Conservation (phyloP, 495 filamentous ascomycete genomes). For the Annulohypoxylon maeteangense region DNA sequence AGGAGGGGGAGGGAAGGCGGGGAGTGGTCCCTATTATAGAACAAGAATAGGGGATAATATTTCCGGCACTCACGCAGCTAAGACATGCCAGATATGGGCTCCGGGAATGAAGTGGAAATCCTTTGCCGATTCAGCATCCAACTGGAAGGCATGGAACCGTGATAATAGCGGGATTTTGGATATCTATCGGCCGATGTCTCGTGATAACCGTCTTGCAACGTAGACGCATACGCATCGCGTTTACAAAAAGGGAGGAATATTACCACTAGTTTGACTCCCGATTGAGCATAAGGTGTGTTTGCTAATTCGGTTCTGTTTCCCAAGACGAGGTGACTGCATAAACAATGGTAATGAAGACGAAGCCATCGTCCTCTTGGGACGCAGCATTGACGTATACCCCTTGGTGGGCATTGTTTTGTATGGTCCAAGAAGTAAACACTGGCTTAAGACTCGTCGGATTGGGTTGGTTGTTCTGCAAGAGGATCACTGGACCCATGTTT, state of each 20-base stretch:
- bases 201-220: slow-evolving; percentile 8
- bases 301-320: slow-evolving; percentile 33
- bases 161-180: slow-evolving; percentile 18
- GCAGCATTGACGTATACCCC: slow-evolving; percentile 38
- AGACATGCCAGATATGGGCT: background rate
- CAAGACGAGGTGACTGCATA: slow-evolving; percentile 42
- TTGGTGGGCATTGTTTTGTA: slow-evolving; percentile 19
- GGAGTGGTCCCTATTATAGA: background rate
- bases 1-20: background rate
- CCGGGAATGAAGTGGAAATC: background rate
- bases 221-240: slow-evolving; percentile 14
- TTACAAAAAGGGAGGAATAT: background rate
- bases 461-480: slow-evolving; percentile 40
- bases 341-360: slow-evolving; percentile 39
- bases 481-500: slow-evolving; percentile 42
- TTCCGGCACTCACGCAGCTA: background rate
- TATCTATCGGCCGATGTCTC: slow-evolving; percentile 32
- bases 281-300: slow-evolving; percentile 20
- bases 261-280: slow-evolving; percentile 12
- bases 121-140: slow-evolving; percentile 17
- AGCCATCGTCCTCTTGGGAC: slow-evolving; percentile 25
- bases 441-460: slow-evolving; percentile 25
- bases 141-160: slow-evolving; percentile 12
- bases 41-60: background rate
- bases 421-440: slow-evolving; percentile 39